Percentiles rank a stretch among this genome's conserved stretches.
These are phyloP conservation scores for Epichloe aotearoae DNA, from an alignment of 2,329 filamentous ascomycete genomes.

Conservation along the genomic window DNA sequence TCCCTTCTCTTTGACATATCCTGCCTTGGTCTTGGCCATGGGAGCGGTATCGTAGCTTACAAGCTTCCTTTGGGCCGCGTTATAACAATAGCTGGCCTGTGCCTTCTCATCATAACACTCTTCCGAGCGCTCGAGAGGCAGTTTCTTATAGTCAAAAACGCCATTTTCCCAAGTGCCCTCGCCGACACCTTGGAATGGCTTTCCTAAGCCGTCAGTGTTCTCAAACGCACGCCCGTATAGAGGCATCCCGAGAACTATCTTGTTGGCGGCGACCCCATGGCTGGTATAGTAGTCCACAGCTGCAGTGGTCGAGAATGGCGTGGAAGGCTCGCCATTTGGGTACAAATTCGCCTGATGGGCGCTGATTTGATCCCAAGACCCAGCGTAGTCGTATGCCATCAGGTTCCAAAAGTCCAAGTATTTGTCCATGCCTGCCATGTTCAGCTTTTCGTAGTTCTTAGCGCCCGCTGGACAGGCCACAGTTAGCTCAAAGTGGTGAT, in stretches of 20 bases:
- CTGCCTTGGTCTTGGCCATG: constrained; percentile 55
- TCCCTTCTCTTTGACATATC: constrained; percentile 51
- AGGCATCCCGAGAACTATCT: constrained; percentile 84
- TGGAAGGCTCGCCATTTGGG: constrained; percentile 44
- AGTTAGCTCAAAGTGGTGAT: constrained; percentile 48
- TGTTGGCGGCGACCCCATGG: constrained; percentile 50
- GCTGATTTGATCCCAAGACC: constrained; percentile 59
- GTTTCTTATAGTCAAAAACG: constrained; percentile 76
- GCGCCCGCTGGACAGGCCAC: constrained; percentile 51
- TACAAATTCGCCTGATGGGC: constrained; percentile 77
- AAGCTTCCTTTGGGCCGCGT: constrained; percentile 47
- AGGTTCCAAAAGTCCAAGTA: constrained; percentile 65
- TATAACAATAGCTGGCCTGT: constrained; percentile 67
- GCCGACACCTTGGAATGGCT: constrained; percentile 57
- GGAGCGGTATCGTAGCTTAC: constrained; percentile 66
- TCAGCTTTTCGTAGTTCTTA: constrained; percentile 47
- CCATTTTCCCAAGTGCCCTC: constrained; percentile 75
- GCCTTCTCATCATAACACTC: constrained; percentile 51
- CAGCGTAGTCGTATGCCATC: constrained; percentile 84
- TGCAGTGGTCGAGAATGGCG: constrained; percentile 62
- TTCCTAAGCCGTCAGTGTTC: constrained; percentile 62
- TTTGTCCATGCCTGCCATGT: constrained; percentile 50
- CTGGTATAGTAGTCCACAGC: constrained; percentile 60
- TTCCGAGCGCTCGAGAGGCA: constrained; percentile 55
- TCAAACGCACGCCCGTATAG: constrained; percentile 80